Conservation (phyloP, 2,329 filamentous ascomycete genomes). For the Scedosporium aurantiacum region DNA sequence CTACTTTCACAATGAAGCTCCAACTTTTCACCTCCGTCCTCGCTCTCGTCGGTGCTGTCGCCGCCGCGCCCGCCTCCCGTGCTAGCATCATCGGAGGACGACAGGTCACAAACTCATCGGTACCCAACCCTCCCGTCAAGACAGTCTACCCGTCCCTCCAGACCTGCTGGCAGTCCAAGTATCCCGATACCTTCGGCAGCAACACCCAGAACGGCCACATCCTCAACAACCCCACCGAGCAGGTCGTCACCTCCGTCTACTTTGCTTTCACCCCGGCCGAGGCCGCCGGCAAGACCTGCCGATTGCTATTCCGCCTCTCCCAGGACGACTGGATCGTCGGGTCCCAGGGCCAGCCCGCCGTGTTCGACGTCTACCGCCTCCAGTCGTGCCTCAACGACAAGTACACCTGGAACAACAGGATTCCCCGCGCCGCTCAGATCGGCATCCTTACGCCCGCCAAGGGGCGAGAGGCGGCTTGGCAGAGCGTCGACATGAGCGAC, state of each 20-base stretch:
- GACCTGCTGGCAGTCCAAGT: conserved; percentile 2
- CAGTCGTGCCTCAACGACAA: not conserved
- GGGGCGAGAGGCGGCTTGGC: not conserved
- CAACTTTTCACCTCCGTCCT: not conserved
- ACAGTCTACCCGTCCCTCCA: conserved; percentile 1
- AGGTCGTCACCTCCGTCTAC: conserved; percentile 1
- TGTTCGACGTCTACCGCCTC: conserved; percentile 2
- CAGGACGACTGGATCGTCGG: conserved; percentile 3
- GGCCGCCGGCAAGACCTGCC: not conserved
- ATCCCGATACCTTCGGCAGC: not conserved
- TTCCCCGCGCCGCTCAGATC: not conserved
- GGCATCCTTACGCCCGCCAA: not conserved
- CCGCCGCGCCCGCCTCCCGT: not conserved
- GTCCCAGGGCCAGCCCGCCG: not conserved
- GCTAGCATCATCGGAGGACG: not conserved
- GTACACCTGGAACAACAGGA: not conserved
- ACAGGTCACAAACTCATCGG: not conserved
- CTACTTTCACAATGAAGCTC: conserved; percentile 4
- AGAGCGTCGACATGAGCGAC: not conserved
- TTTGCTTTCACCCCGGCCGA: not conserved
- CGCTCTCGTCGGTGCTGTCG: not conserved
- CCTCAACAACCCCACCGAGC: conserved; percentile 2
- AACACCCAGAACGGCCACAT: not conserved
- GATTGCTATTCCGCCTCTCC: conserved; percentile 2
- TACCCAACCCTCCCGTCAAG: not conserved